Base-by-base conservation (phyloP, 2,329 filamentous ascomycete genomes). In the Penicillium glabrum region DNA sequence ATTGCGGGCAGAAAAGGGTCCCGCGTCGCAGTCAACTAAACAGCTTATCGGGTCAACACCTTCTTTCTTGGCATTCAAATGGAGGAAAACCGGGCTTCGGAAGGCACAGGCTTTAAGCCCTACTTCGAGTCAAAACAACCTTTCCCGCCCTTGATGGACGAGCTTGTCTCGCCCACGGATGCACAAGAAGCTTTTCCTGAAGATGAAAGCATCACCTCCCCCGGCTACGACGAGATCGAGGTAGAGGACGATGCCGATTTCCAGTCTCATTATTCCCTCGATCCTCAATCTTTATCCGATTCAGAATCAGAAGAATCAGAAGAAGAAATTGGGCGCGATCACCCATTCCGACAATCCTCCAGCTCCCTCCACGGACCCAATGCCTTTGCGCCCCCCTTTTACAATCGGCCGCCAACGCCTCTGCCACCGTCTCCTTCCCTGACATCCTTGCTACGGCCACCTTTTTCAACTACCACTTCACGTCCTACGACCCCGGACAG, bases 331-430 rank as follows among this genome's bases (percentile, higher is more conserved):
- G 63, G 66, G 35, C 70, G 73, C 58, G 69, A 72, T 54, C 72
- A 70, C 35, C 72, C 75, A 19, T 75, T 77, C 54, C 69, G 72
- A 52, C 75, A 75, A 49, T 78, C 75, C 6, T 69, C 70, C 27
- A 68, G 72, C 49, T 78, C 76, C 2, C 69, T 78, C 24, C 71
- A 76, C 35, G 73, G 75, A 8, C 71, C 75, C 10, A 76, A 78
- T 68, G 74, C 70, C 55, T 89, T 88, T 72, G 84, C 83, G 11
- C 95, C 95, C 26, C 95, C 95, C 16, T 98, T 98, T 80, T 99
- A 99, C 80, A 96, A 96, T 62, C 87, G 93, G 3, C 95, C 95
- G n/a, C 95, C 95, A 0, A 97, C 92, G 2, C 93, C 95, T 3
- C 82, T 98, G 0, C 95, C 95, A 0, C 93, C 93, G 0, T 96